Conservation (phyloP, 2,329 filamentous ascomycete species). For the Ceratocystis ficicola region DNA sequence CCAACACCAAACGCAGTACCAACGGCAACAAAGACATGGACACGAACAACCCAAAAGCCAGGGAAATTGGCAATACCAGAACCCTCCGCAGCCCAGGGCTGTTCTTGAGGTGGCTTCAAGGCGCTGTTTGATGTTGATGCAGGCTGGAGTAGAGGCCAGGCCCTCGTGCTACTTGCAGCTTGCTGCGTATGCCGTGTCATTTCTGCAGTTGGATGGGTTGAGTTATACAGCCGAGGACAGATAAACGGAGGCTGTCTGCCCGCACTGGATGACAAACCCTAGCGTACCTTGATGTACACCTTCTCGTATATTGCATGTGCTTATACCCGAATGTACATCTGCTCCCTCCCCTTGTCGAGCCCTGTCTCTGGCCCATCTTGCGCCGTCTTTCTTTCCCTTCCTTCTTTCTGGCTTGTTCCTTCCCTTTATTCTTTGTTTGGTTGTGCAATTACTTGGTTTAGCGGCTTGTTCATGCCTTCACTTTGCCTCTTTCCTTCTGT, state of each 20-base stretch:
- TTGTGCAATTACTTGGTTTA: neutral
- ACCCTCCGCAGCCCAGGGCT: neutral
- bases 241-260: no score
- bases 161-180: neutral
- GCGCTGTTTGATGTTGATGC: conserved; percentile 12
- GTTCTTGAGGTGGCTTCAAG: neutral
- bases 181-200: no score
- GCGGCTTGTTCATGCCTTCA: neutral
- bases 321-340: neutral
- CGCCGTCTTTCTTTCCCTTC: no score
- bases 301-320: no score
- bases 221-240: no score
- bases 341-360: neutral
- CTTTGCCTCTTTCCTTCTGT: neutral
- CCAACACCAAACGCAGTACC: neutral
- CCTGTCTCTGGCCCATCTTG: neutral
- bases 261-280: no score
- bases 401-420: neutral
- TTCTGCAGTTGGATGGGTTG: no score
- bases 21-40: neutral
- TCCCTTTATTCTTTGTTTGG: neutral
- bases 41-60: neutral
- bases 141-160: neutral
- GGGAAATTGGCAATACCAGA: neutral
- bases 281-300: no score